Percentiles rank a stretch among this genome's conserved stretches.
Conservation (phyloP, 768 basidiomycete genomes). For the Filobasidium floriforme region DNA sequence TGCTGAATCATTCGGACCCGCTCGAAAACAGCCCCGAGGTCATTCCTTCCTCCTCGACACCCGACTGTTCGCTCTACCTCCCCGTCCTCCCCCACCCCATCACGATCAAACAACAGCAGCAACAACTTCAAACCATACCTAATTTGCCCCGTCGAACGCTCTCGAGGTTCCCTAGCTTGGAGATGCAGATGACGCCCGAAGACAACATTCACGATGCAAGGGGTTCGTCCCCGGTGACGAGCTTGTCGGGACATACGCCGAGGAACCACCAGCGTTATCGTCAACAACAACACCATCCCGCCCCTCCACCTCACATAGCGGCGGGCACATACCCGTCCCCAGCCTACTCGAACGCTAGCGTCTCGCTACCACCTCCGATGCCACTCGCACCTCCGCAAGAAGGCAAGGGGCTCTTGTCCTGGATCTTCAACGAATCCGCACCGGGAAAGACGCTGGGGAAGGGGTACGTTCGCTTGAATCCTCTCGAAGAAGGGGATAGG, state of each 20-base stretch:
- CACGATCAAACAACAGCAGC: not conserved
- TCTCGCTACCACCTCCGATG: not conserved
- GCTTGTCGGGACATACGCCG: no score
- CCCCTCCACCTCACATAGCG: no score
- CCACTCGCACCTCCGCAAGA: constrained; percentile 3
- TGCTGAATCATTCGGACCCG: not conserved
- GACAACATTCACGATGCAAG: not conserved
- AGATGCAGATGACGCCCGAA: not conserved
- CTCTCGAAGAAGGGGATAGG: not conserved
- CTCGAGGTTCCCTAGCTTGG: not conserved
- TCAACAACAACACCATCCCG: no score
- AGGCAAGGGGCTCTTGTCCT: constrained; percentile 22
- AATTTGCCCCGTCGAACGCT: not conserved
- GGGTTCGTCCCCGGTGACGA: not conserved
- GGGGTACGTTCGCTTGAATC: constrained; percentile 1
- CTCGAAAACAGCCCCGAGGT: not conserved
- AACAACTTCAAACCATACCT: not conserved
- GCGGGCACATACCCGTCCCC: constrained; percentile 3
- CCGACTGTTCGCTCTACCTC: not conserved
- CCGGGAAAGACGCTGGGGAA: constrained; percentile 22
- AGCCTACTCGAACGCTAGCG: constrained; percentile 3
- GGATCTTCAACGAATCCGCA: constrained; percentile 15
- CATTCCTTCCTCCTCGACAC: not conserved
- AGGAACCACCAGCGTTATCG: no score
- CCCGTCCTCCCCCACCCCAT: constrained; percentile 2